Percentiles rank a stretch among this genome's conserved stretches.
Conservation (phyloP, 83 land plant species). For the Picea abies region DNA sequence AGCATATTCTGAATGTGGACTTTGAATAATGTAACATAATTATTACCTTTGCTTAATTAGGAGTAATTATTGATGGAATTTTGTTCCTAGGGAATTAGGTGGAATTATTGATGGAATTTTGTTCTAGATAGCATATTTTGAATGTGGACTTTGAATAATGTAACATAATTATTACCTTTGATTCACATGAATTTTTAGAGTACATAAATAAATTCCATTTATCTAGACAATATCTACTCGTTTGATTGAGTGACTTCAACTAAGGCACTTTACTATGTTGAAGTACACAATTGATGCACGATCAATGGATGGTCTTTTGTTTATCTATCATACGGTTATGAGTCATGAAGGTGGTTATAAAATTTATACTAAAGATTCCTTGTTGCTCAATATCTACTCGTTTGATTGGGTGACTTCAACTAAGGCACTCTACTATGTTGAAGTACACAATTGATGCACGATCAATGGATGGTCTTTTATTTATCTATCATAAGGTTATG, state of each 20-base stretch:
- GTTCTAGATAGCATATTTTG: too few species aligned
- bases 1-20: too few species aligned
- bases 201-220: too few species aligned
- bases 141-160: too few species aligned
- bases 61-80: too few species aligned
- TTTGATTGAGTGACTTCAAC: slow-evolving; percentile 1
- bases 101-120: too few species aligned
- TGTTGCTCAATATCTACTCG: not conserved
- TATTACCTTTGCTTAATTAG: too few species aligned
- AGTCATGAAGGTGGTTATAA: slow-evolving; percentile 61
- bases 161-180: too few species aligned
- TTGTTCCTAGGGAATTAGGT: too few species aligned
- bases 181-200: too few species aligned
- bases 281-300: slow-evolving; percentile 25
- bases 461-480: slow-evolving; percentile 76
- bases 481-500: slow-evolving; percentile 71
- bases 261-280: not conserved
- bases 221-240: not conserved
- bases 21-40: too few species aligned
- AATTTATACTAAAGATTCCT: too few species aligned
- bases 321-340: slow-evolving; percentile 70
- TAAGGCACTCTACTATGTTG: not conserved
- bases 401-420: not conserved
- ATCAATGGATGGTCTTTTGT: slow-evolving; percentile 76
- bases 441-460: slow-evolving; percentile 25